phyloP scores from a whole-genome alignment of 805 yeast species.

The Yamadazyma sp. region DNA sequence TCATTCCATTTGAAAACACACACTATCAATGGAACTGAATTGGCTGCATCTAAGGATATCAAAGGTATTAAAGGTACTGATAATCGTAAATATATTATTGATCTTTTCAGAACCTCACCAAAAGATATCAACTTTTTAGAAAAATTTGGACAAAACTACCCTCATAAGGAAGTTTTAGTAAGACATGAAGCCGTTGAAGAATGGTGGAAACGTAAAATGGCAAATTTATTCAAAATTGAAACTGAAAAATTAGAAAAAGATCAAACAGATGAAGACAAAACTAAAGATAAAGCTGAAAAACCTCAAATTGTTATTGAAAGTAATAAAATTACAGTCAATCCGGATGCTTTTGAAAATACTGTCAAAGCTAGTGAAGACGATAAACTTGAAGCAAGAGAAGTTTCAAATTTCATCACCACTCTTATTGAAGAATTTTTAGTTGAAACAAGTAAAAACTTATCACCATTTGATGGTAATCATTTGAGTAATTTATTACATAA shows the following conservation, averaged over 20 bases:
- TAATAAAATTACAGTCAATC: slow-evolving; percentile 61
- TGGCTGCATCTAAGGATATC: slow-evolving; percentile 70
- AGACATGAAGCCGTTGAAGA: slow-evolving; percentile 88
- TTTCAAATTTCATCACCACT: slow-evolving; percentile 60
- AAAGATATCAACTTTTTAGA: slow-evolving; percentile 77
- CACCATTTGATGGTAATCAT: slow-evolving; percentile 82
- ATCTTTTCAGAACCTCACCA: slow-evolving; percentile 81
- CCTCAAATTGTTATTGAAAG: slow-evolving; percentile 53
- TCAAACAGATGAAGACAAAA: slow-evolving; percentile 16
- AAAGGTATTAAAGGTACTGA: slow-evolving; percentile 88
- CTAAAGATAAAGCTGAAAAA: slow-evolving; percentile 25
- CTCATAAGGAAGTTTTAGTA: slow-evolving; percentile 74
- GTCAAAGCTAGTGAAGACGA: slow-evolving; percentile 45
- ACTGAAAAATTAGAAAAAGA: slow-evolving; percentile 44
- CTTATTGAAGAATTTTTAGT: slow-evolving; percentile 63
- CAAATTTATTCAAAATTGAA: slow-evolving; percentile 48
- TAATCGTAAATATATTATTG: slow-evolving; percentile 79
- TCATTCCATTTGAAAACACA: slow-evolving; percentile 78
- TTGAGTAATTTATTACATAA: slow-evolving; percentile 67
- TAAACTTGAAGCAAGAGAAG: slow-evolving; percentile 61
- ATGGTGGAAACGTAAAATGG: slow-evolving; percentile 78
- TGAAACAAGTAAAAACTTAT: slow-evolving; percentile 51
- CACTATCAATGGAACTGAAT: slow-evolving; percentile 39
- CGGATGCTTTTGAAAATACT: slow-evolving; percentile 64
- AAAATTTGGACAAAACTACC: slow-evolving; percentile 57